A percentile compares a stretch with the other conserved stretches of the same genome.
phyloP scores from a whole-genome alignment of 2,329 filamentous ascomycete species.

The Ceratocystis cacaofunesta region DNA sequence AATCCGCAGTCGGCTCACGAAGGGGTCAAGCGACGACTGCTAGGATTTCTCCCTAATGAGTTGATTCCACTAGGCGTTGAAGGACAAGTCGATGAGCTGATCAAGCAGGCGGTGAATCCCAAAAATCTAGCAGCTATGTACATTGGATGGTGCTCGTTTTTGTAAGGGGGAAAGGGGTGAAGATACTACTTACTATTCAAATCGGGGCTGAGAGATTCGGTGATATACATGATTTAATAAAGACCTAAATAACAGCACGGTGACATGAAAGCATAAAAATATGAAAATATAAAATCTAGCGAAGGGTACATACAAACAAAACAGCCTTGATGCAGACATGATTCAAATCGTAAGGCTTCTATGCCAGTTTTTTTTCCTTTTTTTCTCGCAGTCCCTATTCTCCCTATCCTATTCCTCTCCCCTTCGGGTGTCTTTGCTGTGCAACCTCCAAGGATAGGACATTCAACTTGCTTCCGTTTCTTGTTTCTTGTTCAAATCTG shows the following conservation, averaged over 20 bases:
- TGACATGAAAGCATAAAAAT: too few relatives aligned
- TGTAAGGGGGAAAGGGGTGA: constrained; percentile 25
- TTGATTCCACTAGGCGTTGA: constrained; percentile 88
- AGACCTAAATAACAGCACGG: too few relatives aligned
- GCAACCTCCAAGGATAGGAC: not conserved
- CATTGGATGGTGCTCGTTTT: constrained; percentile 70
- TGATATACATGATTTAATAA: too few relatives aligned
- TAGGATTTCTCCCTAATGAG: constrained; percentile 69
- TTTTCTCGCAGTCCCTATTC: not conserved
- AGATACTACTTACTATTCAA: not conserved
- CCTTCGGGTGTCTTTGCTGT: not conserved
- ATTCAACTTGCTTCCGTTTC: too few relatives aligned
- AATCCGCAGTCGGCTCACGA: constrained; percentile 66
- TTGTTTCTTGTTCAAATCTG: too few relatives aligned
- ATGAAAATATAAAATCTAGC: not conserved
- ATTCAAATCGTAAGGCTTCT: too few relatives aligned
- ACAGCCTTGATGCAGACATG: too few relatives aligned
- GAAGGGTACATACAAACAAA: too few relatives aligned
- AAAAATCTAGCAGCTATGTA: constrained; percentile 84
- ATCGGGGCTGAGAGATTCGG: too few relatives aligned
- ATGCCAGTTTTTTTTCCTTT: not conserved
- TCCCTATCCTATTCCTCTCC: too few relatives aligned
- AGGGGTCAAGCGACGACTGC: constrained; percentile 73
- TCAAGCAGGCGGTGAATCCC: constrained; percentile 69
- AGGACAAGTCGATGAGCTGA: constrained; percentile 91